Percentiles rank a stretch among this genome's conserved stretches.
These are phyloP conservation scores for Priceomyces carsonii DNA, from an alignment of 805 yeast genomes.

Conservation along the genomic window DNA sequence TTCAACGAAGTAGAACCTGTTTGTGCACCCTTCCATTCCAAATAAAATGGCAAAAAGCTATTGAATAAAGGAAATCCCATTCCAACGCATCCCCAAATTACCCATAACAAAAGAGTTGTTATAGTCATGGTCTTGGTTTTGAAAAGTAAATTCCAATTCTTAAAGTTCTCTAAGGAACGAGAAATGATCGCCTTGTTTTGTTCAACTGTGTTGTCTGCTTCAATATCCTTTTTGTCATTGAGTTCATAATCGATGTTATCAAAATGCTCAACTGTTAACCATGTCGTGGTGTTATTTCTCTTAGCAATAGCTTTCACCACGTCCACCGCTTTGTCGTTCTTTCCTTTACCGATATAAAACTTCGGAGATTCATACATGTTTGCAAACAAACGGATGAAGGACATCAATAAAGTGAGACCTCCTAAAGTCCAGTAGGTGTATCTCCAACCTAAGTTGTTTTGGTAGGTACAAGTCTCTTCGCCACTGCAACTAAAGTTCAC, in stretches of 20 bases:
- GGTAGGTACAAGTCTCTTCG: slow-evolving; percentile 35
- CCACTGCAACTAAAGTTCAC: slow-evolving; percentile 44
- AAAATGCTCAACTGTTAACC: slow-evolving; percentile 45
- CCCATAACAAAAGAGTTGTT: slow-evolving; percentile 32
- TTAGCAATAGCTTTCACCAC: slow-evolving; percentile 40
- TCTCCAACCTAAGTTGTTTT: slow-evolving; percentile 56
- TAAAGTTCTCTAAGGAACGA: slow-evolving; percentile 19
- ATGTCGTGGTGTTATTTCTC: slow-evolving; percentile 38
- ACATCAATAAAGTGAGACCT: slow-evolving; percentile 41
- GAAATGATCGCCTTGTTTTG: slow-evolving; percentile 17
- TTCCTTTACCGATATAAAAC: slow-evolving; percentile 48
- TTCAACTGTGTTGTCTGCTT: slow-evolving; percentile 2
- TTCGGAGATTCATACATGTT: slow-evolving; percentile 54
- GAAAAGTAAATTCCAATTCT: slow-evolving; percentile 35
- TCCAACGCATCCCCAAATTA: slow-evolving; percentile 53
- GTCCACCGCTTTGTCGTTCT: slow-evolving; percentile 45
- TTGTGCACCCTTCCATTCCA: slow-evolving; percentile 35
- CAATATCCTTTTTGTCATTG: slow-evolving; percentile 6
- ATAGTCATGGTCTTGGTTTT: slow-evolving; percentile 35
- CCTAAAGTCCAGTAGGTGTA: slow-evolving; percentile 46
- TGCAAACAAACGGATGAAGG: slow-evolving; percentile 14
- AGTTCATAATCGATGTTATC: slow-evolving; percentile 35
- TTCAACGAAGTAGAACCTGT: slow-evolving; percentile 18
- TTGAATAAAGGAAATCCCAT: slow-evolving; percentile 49
- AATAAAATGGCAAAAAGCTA: slow-evolving; percentile 48